phyloP scores from a whole-genome alignment of 257 asterid genomes.

The Solanum chaucha region DNA sequence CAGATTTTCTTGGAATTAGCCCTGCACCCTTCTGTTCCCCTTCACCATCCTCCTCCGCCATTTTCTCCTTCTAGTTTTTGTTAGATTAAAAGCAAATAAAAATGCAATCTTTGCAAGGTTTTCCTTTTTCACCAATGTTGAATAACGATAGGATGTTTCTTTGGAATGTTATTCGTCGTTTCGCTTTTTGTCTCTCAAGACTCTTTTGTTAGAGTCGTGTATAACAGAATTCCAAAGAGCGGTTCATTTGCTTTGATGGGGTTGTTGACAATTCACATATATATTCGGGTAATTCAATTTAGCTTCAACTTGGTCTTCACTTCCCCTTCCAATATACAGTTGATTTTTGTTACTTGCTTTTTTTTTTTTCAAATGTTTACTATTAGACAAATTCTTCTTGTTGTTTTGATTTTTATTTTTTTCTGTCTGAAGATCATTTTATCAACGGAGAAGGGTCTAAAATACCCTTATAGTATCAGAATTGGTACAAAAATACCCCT shows the following conservation, averaged over 20 bases:
- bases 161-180: neutral
- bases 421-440: no score
- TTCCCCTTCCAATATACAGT: no score
- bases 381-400: no score
- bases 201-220: neutral
- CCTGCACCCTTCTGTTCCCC: constrained; percentile 17
- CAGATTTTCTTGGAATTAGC: constrained; percentile 12
- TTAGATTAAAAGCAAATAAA: neutral
- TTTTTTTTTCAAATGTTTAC: no score
- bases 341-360: no score
- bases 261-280: neutral
- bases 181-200: neutral
- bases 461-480: no score
- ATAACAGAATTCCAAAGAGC: neutral
- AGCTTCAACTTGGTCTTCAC: no score
- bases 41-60: constrained; percentile 25
- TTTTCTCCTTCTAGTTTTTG: neutral
- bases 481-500: no score
- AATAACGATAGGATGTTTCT: neutral
- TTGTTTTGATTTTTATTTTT: no score
- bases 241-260: neutral
- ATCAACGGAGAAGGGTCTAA: no score
- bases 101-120: neutral
- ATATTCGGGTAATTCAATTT: no score
- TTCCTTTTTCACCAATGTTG: neutral